phyloP scores from a whole-genome alignment of 352 stramenopile genomes.

The Pythium sukuiense region DNA sequence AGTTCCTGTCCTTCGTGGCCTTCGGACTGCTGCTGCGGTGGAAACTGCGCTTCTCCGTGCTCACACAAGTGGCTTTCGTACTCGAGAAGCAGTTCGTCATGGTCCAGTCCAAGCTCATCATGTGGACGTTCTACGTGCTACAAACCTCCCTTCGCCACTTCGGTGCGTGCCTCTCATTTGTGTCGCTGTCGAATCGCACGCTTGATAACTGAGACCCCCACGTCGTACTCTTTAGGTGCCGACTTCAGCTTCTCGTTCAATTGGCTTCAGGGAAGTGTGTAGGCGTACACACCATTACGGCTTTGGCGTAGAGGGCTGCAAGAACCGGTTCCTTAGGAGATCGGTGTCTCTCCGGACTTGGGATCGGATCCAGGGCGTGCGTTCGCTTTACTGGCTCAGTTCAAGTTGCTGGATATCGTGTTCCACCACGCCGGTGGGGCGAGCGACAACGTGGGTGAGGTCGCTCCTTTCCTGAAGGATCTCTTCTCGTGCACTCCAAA shows the following conservation, averaged over 20 bases:
- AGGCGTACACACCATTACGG: too few relatives aligned
- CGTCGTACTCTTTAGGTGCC: background rate
- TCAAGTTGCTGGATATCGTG: slow-evolving; percentile 65
- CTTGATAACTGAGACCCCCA: background rate
- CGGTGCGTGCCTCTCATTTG: background rate
- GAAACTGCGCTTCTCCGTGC: slow-evolving; percentile 10
- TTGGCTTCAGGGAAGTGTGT: background rate
- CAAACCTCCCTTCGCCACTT: background rate
- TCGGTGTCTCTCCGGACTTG: too few relatives aligned
- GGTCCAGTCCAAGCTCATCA: slow-evolving; percentile 14
- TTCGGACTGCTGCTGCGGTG: slow-evolving; percentile 7
- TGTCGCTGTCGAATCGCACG: too few relatives aligned
- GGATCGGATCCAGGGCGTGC: slow-evolving; percentile 57
- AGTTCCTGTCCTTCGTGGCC: slow-evolving; percentile 13
- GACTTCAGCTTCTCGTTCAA: slow-evolving; percentile 2
- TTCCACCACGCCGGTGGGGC: slow-evolving; percentile 43
- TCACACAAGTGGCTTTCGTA: slow-evolving; percentile 20
- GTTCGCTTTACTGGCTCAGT: slow-evolving; percentile 52
- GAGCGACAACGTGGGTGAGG: background rate
- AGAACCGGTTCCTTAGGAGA: too few relatives aligned
- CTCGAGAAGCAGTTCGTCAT: slow-evolving; percentile 19
- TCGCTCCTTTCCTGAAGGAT: slow-evolving; percentile 1
- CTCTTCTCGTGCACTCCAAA: slow-evolving; percentile 24
- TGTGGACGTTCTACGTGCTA: slow-evolving; percentile 3
- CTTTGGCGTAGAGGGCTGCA: too few relatives aligned